Conservation (phyloP, 768 basidiomycete species). For the Stropharia rugosoannulata region DNA sequence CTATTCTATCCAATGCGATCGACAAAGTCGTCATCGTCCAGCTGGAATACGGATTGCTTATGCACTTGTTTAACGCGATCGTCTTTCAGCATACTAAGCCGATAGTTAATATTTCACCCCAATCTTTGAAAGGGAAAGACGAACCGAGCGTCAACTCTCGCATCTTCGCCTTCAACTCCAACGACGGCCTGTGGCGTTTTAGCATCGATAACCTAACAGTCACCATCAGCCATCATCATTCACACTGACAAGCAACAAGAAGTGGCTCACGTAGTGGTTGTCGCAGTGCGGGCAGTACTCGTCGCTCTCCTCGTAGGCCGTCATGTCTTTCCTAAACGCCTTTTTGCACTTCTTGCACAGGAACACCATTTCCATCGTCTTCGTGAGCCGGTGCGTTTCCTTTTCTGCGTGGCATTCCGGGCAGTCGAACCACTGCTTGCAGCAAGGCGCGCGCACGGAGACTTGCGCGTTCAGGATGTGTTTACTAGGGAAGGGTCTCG, state of each 20-base stretch:
- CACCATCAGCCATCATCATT: neutral
- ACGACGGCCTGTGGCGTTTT: constrained; percentile 86
- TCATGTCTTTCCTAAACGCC: constrained; percentile 96
- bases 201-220: constrained; percentile 82
- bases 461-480: constrained; percentile 97
- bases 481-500: constrained; percentile 56
- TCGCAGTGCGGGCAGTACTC: constrained; percentile 99
- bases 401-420: constrained; percentile 90
- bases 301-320: constrained; percentile 89
- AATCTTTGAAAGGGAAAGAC: constrained; percentile 18
- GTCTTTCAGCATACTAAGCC: constrained; percentile 81
- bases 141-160: constrained; percentile 82
- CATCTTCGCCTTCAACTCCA: constrained; percentile 90
- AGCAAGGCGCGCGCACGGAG: constrained; percentile 93
- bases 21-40: constrained; percentile 40
- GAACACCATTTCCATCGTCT: constrained; percentile 68
- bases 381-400: constrained; percentile 69
- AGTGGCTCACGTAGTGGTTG: constrained; percentile 89
- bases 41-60: constrained; percentile 46
- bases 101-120: constrained; percentile 5
- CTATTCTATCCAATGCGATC: constrained; percentile 44
- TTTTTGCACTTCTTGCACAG: constrained; percentile 67
- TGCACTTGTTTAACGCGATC: constrained; percentile 65
- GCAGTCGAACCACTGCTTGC: constrained; percentile 98
- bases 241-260: neutral